phyloP scores from a whole-genome alignment of 495 filamentous ascomycete genomes.

The Bacidia gigantensis region DNA sequence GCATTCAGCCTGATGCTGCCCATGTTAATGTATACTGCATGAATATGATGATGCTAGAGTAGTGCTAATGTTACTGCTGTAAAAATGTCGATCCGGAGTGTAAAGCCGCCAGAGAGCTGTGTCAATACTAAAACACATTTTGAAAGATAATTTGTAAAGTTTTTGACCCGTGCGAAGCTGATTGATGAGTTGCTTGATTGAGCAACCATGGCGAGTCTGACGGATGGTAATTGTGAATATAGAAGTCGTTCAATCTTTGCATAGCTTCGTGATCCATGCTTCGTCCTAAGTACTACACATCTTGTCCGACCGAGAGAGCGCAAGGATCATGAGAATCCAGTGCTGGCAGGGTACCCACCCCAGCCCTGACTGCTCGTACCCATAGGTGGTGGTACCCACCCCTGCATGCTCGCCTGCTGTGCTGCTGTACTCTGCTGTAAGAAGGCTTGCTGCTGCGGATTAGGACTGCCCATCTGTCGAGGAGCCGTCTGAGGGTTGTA shows the following conservation, averaged over 20 bases:
- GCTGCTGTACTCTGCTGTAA: constrained; percentile 35
- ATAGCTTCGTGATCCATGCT: too few species aligned
- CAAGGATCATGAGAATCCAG: constrained; percentile 4
- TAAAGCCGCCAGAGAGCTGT: neutral
- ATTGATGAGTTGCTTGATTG: too few species aligned
- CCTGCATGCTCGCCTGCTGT: constrained; percentile 34
- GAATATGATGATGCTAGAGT: neutral
- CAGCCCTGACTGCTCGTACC: constrained; percentile 5
- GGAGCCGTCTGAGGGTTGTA: constrained; percentile 27
- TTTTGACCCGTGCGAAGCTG: too few species aligned
- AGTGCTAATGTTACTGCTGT: neutral
- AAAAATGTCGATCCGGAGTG: neutral
- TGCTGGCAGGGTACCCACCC: constrained; percentile 14
- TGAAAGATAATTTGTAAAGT: neutral
- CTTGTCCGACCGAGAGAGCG: neutral
- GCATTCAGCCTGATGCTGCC: too few species aligned
- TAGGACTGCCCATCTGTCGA: neutral
- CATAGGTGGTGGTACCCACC: constrained; percentile 27
- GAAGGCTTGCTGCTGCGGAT: constrained; percentile 11
- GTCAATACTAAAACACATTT: neutral
- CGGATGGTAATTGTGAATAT: too few species aligned
- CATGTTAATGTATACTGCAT: neutral
- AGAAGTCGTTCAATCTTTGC: too few species aligned
- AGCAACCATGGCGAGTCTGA: too few species aligned
- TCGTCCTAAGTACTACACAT: neutral